These are phyloP conservation scores for Phytophthora capsici DNA, from an alignment of 352 stramenopile genomes.

Conservation along the genomic window DNA sequence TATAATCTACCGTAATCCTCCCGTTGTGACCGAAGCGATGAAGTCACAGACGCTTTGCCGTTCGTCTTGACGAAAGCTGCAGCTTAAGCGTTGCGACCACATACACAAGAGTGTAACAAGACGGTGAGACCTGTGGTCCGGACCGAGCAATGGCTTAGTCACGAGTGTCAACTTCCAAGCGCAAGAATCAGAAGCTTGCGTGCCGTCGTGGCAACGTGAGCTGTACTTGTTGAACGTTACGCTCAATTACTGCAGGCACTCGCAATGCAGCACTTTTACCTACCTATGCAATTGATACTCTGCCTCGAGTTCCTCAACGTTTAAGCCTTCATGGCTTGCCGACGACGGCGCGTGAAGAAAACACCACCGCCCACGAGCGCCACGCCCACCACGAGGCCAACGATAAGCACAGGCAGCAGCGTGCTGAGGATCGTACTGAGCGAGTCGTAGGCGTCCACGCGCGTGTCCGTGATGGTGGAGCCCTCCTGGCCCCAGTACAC, in stretches of 20 bases:
- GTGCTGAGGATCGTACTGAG: conserved; percentile 48
- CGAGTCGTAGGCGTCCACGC: conserved; percentile 52
- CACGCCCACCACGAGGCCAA: conserved; percentile 50
- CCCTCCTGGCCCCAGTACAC: conserved; percentile 65
- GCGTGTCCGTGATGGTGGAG: conserved; percentile 41
- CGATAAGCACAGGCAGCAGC: conserved; percentile 66
- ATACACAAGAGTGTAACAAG: too few relatives aligned
- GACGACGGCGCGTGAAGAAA: conserved; percentile 47
- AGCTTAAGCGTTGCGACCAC: too few relatives aligned
- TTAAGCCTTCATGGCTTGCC: conserved; percentile 32
- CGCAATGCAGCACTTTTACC: conserved; percentile 12
- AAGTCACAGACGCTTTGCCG: too few relatives aligned
- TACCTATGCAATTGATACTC: conserved; percentile 14
- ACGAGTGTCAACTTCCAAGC: not conserved
- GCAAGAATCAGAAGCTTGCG: conserved; percentile 13
- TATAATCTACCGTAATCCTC: too few relatives aligned
- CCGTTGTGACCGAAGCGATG: too few relatives aligned
- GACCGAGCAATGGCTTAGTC: too few relatives aligned
- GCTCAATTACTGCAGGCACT: not conserved
- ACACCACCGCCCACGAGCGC: conserved; percentile 37
- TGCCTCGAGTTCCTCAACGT: conserved; percentile 5
- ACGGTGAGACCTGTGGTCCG: too few relatives aligned
- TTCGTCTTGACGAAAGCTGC: too few relatives aligned
- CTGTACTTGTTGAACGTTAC: conserved; percentile 14
- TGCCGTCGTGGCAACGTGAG: conserved; percentile 16